phyloP scores from a whole-genome alignment of 2,329 filamentous ascomycete genomes.

The Monosporascus cannonballus region DNA sequence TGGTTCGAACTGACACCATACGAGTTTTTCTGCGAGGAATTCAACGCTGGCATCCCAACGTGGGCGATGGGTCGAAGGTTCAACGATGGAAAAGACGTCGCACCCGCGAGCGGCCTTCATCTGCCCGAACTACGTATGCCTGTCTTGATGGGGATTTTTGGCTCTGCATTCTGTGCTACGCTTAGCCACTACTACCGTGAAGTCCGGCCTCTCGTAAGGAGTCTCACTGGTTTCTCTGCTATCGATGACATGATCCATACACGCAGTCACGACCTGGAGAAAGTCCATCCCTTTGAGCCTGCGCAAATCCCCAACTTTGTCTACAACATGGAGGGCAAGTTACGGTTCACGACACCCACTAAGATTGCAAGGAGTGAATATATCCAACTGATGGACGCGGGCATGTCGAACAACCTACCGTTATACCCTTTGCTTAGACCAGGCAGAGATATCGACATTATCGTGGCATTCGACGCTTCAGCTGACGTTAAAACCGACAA shows the following conservation, averaged over 20 bases:
- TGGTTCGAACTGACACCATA: constrained; percentile 97
- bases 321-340: constrained; percentile 68
- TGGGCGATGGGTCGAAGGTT: constrained; percentile 89
- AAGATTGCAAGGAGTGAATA: constrained; percentile 67
- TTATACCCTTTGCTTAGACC: constrained; percentile 90
- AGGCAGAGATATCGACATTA: constrained; percentile 79
- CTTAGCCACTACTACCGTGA: constrained; percentile 95
- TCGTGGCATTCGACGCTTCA: constrained; percentile 90
- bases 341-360: constrained; percentile 72
- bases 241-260: constrained; percentile 80
- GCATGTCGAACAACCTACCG: constrained; percentile 97
- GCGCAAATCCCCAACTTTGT: constrained; percentile 87
- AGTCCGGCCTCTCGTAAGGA: constrained; percentile 73
- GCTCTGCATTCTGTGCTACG: constrained; percentile 92
- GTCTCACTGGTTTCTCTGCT: constrained; percentile 66
- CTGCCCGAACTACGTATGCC: constrained; percentile 81
- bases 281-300: constrained; percentile 91
- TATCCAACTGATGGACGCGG: constrained; percentile 87
- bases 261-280: constrained; percentile 76
- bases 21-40: constrained; percentile 92
- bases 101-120: constrained; percentile 59
- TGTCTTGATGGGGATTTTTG: constrained; percentile 88
- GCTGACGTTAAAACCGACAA: constrained; percentile 92
- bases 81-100: constrained; percentile 60
- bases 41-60: constrained; percentile 84